Conservation (phyloP, 2,329 filamentous ascomycete genomes). For the Stachybotrys elegans region DNA sequence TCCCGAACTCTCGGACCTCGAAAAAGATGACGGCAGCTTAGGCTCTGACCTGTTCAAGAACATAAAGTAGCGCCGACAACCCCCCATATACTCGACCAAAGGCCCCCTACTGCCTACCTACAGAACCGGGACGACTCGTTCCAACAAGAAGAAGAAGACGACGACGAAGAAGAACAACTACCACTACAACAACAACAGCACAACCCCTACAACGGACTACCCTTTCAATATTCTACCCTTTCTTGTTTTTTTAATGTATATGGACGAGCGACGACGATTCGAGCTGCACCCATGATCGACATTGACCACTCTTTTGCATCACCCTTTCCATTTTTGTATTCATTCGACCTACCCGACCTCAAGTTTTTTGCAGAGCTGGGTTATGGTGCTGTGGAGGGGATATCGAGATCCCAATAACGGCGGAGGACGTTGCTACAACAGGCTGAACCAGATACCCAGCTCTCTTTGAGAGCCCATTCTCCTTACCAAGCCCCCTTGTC, state of each 20-base stretch:
- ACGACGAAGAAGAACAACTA: slow-evolving; percentile 4
- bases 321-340: neutral
- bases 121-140: slow-evolving; percentile 2
- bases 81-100: slow-evolving; percentile 1
- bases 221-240: slow-evolving; percentile 13
- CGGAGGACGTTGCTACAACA: slow-evolving; percentile 17
- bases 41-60: slow-evolving; percentile 54
- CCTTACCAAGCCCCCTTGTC: slow-evolving; percentile 21
- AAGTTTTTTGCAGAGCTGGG: neutral
- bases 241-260: slow-evolving; percentile 16
- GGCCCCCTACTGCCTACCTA: neutral
- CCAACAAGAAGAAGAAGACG: no score
- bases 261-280: slow-evolving; percentile 20
- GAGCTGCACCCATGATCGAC: slow-evolving; percentile 14
- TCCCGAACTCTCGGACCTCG: slow-evolving; percentile 49
- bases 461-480: slow-evolving; percentile 30
- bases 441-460: slow-evolving; percentile 35
- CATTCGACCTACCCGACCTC: neutral
- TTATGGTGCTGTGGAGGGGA: neutral
- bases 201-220: slow-evolving; percentile 8
- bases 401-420: neutral
- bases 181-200: slow-evolving; percentile 11
- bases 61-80: slow-evolving; percentile 40
- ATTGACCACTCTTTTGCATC: slow-evolving; percentile 10
- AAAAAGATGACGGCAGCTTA: slow-evolving; percentile 41